phyloP scores from a whole-genome alignment of 2,329 filamentous ascomycete species.

The Fusarium liriodendri region DNA sequence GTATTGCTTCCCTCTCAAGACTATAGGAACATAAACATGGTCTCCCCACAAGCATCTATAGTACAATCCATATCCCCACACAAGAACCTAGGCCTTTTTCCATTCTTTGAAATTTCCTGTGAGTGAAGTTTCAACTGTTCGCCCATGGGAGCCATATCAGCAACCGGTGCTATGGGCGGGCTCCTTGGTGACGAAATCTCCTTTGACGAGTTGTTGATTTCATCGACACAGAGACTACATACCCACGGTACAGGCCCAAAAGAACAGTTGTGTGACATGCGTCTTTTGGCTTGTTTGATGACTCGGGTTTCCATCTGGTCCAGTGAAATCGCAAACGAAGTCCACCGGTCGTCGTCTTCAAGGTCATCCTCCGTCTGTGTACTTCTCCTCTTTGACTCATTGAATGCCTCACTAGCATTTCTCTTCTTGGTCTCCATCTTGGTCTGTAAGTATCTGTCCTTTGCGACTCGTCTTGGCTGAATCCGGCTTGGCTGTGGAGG shows the following conservation, averaged over 20 bases:
- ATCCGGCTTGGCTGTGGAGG: neutral
- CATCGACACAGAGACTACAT: conserved; percentile 7
- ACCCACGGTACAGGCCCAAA: conserved; percentile 22
- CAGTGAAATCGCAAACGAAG: neutral
- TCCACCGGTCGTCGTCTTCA: neutral
- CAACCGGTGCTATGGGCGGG: conserved; percentile 1
- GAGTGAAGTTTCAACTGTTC: neutral
- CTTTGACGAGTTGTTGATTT: neutral
- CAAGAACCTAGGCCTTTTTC: neutral
- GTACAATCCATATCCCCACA: conserved; percentile 8
- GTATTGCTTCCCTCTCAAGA: neutral
- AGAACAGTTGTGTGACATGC: neutral
- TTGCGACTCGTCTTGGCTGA: conserved; percentile 22
- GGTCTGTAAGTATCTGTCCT: conserved; percentile 7
- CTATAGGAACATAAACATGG: conserved; percentile 32
- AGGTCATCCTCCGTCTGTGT: neutral
- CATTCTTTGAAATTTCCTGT: neutral
- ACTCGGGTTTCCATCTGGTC: neutral
- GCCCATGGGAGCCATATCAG: neutral
- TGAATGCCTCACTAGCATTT: neutral
- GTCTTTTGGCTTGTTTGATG: neutral
- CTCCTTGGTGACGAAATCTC: neutral
- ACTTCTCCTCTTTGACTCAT: neutral
- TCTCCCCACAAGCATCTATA: conserved; percentile 17
- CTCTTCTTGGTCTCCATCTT: neutral